Percentiles rank a stretch among this genome's conserved stretches.
phyloP scores from a whole-genome alignment of 2,329 filamentous ascomycete species.

The Phialophora expanda region DNA sequence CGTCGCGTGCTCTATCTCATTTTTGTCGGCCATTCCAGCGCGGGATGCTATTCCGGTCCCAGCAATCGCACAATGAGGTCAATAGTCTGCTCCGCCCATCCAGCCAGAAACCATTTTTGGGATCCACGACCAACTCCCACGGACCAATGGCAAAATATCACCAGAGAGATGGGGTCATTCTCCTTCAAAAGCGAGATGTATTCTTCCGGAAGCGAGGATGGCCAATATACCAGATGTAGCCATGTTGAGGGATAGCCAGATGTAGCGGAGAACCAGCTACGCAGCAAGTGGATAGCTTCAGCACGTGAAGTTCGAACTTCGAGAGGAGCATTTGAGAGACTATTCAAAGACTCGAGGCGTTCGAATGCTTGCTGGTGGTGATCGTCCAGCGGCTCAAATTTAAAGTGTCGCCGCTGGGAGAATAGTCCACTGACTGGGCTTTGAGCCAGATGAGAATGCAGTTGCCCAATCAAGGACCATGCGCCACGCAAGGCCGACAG shows the following conservation, averaged over 20 bases:
- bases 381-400: neutral
- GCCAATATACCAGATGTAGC: conserved; percentile 12
- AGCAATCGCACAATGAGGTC: neutral
- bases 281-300: conserved; percentile 1
- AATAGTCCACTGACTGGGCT: conserved; percentile 6
- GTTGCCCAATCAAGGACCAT: conserved; percentile 10
- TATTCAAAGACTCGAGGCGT: conserved; percentile 10
- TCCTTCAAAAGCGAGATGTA: conserved; percentile 16
- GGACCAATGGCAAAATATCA: conserved; percentile 12
- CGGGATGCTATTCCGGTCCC: neutral
- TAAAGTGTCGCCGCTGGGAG: neutral
- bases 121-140: neutral
- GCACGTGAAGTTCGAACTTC: neutral
- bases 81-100: conserved; percentile 6
- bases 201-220: conserved; percentile 5
- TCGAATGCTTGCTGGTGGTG: conserved; percentile 8
- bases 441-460: conserved; percentile 14
- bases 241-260: conserved; percentile 9
- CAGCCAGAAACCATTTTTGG: conserved; percentile 13
- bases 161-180: conserved; percentile 9
- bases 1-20: too few species aligned
- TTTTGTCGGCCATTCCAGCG: conserved; percentile 3
- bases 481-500: conserved; percentile 11
- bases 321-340: neutral
- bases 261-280: conserved; percentile 3